Evolutionary conservation across 192 early-diverging fungal genomes (phyloP).

Genomic region (Ambispora gerdemannii): DNA sequence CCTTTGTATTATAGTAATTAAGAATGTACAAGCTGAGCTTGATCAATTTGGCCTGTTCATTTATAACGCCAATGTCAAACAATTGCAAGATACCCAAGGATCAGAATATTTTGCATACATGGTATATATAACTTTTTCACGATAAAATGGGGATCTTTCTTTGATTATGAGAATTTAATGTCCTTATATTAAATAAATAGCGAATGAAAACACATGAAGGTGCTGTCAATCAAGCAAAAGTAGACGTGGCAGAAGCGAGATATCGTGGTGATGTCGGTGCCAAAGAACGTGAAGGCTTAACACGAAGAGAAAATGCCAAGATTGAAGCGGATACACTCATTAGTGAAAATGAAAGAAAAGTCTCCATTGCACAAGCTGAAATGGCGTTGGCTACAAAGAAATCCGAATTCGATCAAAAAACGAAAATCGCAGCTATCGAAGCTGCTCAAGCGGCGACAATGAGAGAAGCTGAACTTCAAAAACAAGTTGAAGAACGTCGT

Average conservation of each 20-base stretch:
- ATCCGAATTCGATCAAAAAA: constrained; percentile 39
- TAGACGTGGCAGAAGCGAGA: constrained; percentile 52
- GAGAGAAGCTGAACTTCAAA: constrained; percentile 45
- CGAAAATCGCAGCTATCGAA: constrained; percentile 51
- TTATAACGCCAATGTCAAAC: constrained; percentile 58
- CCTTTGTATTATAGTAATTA: constrained; percentile 26
- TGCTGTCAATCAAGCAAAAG: constrained; percentile 56
- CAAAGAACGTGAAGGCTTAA: constrained; percentile 47
- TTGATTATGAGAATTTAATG: background rate
- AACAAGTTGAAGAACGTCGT: constrained; percentile 42
- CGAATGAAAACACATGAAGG: constrained; percentile 39
- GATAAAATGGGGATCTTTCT: background rate
- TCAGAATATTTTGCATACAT: constrained; percentile 55
- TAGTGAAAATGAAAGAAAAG: constrained; percentile 45
- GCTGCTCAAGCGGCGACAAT: constrained; percentile 42
- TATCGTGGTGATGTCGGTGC: constrained; percentile 49
- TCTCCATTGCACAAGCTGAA: constrained; percentile 41
- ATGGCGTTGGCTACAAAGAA: constrained; percentile 38
- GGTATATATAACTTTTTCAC: constrained; percentile 26
- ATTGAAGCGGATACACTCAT: constrained; percentile 49
- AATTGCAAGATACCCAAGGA: constrained; percentile 47
- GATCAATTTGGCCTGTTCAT: constrained; percentile 53
- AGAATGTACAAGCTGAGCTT: constrained; percentile 48
- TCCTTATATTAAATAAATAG: background rate
- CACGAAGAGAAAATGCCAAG: constrained; percentile 35